Evolutionary conservation across 2,329 filamentous ascomycete species (phyloP), one percentile per base, ranked within the genome.

Genomic region (Madurella mycetomatis): DNA sequence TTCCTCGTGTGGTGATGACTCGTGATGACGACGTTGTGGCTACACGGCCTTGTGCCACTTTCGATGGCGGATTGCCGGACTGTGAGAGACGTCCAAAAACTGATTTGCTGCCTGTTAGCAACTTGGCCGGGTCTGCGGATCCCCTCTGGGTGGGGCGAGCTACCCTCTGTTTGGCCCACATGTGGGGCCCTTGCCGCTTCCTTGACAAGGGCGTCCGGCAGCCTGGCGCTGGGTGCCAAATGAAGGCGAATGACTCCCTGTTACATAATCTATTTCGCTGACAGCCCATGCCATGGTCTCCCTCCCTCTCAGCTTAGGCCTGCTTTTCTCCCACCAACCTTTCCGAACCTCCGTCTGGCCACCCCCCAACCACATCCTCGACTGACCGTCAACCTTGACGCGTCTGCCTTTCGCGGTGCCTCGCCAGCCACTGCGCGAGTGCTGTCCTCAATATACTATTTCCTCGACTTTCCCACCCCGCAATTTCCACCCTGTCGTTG

Each of bases 321-420:
- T 41, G 46, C 47, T 43, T 54, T 46, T 37, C 53, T 18, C 30
- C 15, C 47, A 37, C 19, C 25, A 25, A 25, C 25, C 25, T 7
- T 7, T 40, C 18, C 37, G 41, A 50, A 11, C 40, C 17, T 37
- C 49, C 50, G 50, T 44, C 51, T 48, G 44, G 41, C 45, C 49
- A 48, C 32, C 42, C 41, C 42, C 18, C 41, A 53, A 53, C 49
- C 49, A 45, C 50, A 53, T 46, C 41, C 42, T 56, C 42, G 17
- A 3, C 7, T 25, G 7, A 41, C 47, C 47, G 49, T 53, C 54
- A 53, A 17, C 11, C 50, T 39, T 11, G 41, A 25, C 16, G 41
- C n/a, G 41, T 17, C 17, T 42, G 18, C 9, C 25, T 19, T 34
- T 51, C n/a, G 30, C 40, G 30, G 25, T 47, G 8, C 13, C 32